Evolutionary conservation across 2,329 filamentous ascomycete species (phyloP), one percentile per base, ranked within the genome.

Genomic region (Coniochaeta pulveracea): DNA sequence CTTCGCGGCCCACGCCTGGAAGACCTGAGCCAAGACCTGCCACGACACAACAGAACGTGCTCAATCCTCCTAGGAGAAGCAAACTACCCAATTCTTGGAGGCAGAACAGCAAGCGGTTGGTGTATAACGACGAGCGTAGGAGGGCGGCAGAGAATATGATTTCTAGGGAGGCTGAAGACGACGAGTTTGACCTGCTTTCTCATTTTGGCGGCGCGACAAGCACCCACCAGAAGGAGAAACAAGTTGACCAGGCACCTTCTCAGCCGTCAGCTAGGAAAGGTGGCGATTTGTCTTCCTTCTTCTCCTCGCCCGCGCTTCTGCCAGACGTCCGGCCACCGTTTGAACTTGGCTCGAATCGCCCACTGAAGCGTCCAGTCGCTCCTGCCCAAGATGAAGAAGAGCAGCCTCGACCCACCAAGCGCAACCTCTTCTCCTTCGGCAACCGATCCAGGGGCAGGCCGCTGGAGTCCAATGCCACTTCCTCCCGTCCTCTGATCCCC

Each of bases 241-340:
- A 21, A 21, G 28, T 15, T 11, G 18, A 12, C 11, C 24, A 10
- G 27, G 37, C n/a, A 26, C 23, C 47, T 11, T 45, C 39, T 3
- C 43, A 42, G 8, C 54, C 54, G 33, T 40, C 49, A n/a, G n/a
- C n/a, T n/a, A n/a, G n/a, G 6, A 55, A 46, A 23, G 52, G 52
- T 15, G 63, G 67, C 34, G 63, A 73, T 34, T 53, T 75, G 3
- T 60, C 66, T 5, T 57, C 60, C 6, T 76, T 75, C 47, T 76
- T 76, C 46, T 76, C 71, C 0, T 75, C 71, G 3, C 70, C 71
- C 1, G 61, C 63, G 0, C 42, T 49, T 6, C 42, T 61, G 17
- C 61, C 60, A 2, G 45, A 45, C 4, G 47, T 47, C 33, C 42
- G 28, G n/a, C 18, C 28, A 14, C 16, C 11, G n/a, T 4, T 31